Evolutionary conservation across 1,139 yeast genomes (phyloP), one percentile per base, ranked within the genome.

Genomic region (Pichia sp.): DNA sequence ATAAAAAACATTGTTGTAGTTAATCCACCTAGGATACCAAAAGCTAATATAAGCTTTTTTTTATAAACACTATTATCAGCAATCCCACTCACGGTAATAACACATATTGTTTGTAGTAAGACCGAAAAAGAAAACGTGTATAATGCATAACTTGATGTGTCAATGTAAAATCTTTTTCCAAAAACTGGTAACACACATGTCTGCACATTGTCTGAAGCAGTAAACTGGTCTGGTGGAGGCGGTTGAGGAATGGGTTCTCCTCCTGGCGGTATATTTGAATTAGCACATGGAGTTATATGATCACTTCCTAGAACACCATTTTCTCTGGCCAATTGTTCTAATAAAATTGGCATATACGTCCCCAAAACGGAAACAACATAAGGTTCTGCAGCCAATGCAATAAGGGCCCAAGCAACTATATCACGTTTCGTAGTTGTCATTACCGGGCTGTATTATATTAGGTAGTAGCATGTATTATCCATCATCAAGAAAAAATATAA

Each of bases 331-430:
- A 78, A 70, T 53, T 78, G 80, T 50, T 82, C 87, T 30, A 82
- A 63, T 8, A 82, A 60, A 24, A 82, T 62, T 0, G 89, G 89
- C 8, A 82, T 80, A 57, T 80, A 82, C 0, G 87, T 81, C 1
- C 87, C 80, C 7, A 82, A 80, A 2, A 82, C 87, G 33, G 83
- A 76, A 5, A 82, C 89, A 9, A 80, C 73, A 57, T 81, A 82
- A 0, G 90, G 89, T 57, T 82, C 89, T 31, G 84, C 76, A 0
- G 87, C 86, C 12, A 47, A 24, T 7, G 52, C 48, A 26, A 51
- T 46, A 37, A 51, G 39, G 12, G 54, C 44, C 54, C 54, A 51
- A 12, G 52, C 49, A 29, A 41, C 9, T 24, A 47, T 44, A 37
- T 47, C 50, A 26, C 40, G 33, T 25, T 22, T 43, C 1, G 42